Evolutionary conservation across 371 early-diverging fungal species (phyloP), one percentile per base, ranked within the genome.

Genomic region (Rhizomucor pusillus): DNA sequence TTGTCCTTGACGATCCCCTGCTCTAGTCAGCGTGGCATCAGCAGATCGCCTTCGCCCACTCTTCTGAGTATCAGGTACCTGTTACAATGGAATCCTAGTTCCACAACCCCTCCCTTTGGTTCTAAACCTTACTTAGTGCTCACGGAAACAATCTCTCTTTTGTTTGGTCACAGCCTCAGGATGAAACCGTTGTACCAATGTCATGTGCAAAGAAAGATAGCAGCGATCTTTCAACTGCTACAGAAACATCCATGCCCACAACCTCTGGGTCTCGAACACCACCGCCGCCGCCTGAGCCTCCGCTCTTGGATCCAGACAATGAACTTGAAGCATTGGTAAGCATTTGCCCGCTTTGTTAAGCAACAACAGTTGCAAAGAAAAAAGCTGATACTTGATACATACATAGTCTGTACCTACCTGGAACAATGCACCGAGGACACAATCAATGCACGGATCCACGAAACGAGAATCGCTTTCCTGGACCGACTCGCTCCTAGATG

Each of bases 281-380:
- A n/a, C n/a, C n/a, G n/a, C n/a, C n/a, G n/a, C n/a, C n/a, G n/a
- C n/a, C n/a, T n/a, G n/a, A n/a, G n/a, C n/a, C n/a, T n/a, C n/a
- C n/a, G n/a, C n/a, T n/a, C 22, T 29, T 44, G 13, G 47, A 56
- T 43, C 19, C 36, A 1, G 72, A 75, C 10, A 63, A 69, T 39
- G 74, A 69, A 43, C 36, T 73, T 19, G 74, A 77, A 57, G 77
- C 72, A 1, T 56, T 77, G 36, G 77, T 73, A 69, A 69, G 46
- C n/a, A n/a, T n/a, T n/a, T n/a, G n/a, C n/a, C n/a, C n/a, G n/a
- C n/a, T n/a, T n/a, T n/a, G n/a, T n/a, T n/a, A n/a, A n/a, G n/a
- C n/a, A n/a, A n/a, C n/a, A n/a, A n/a, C n/a, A 12, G 16, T 43
- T 19, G 29, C 25, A 37, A 18, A n/a, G 16, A 43, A 34, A 16